Evolutionary conservation across 2,329 filamentous ascomycete genomes (phyloP).

Genomic region (Stenocarpella maydis): DNA sequence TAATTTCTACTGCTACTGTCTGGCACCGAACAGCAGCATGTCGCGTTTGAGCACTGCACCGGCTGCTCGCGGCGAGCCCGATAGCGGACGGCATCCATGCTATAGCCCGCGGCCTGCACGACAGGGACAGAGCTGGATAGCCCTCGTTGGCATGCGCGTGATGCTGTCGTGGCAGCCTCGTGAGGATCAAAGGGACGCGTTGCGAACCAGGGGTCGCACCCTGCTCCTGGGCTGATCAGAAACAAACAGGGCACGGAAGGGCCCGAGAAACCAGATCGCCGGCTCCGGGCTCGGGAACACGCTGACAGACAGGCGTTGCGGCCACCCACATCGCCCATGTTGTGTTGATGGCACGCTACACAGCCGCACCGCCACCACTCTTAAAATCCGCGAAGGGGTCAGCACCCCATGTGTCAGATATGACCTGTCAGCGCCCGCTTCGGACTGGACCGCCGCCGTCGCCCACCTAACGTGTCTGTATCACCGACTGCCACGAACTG

Average conservation of each 20-base stretch:
- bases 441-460: constrained; percentile 5
- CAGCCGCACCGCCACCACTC: background rate
- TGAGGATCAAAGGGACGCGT: background rate
- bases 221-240: constrained; percentile 8
- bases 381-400: background rate
- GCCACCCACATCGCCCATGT: background rate
- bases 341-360: background rate
- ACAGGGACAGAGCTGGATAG: background rate
- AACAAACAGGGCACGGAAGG: constrained; percentile 16
- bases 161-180: background rate
- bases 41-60: background rate
- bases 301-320: constrained; percentile 10
- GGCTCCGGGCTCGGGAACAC: background rate
- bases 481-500: background rate
- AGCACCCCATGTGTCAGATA: background rate
- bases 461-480: background rate
- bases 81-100: background rate
- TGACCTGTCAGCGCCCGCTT: constrained; percentile 8
- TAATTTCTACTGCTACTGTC: no score
- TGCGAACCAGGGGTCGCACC: background rate
- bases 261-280: constrained; percentile 15
- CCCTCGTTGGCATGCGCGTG: background rate
- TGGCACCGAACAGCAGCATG: background rate
- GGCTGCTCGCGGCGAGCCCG: background rate
- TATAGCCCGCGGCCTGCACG: no score